Evolutionary conservation across 1,139 yeast species (phyloP).

Genomic region (Nakaseomyces sp.): DNA sequence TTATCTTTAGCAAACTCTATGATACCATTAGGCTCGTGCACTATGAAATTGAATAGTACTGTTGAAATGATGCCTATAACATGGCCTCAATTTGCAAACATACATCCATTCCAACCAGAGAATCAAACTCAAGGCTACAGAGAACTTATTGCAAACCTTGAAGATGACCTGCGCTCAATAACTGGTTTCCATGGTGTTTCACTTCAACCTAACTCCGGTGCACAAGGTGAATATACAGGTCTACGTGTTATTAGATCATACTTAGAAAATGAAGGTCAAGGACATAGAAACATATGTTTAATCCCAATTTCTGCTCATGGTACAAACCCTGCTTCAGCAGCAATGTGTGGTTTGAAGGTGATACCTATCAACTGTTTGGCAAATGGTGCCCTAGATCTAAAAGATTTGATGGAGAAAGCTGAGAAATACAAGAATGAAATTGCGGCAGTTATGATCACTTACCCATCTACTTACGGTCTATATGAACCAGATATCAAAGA

Average conservation of each 20-base stretch:
- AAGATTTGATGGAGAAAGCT: slow-evolving; percentile 68
- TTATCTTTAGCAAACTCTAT: slow-evolving; percentile 88
- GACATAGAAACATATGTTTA: slow-evolving; percentile 69
- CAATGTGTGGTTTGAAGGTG: slow-evolving; percentile 93
- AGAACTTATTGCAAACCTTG: slow-evolving; percentile 66
- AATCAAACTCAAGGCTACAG: slow-evolving; percentile 82
- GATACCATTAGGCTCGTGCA: slow-evolving; percentile 97
- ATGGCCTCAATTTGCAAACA: slow-evolving; percentile 81
- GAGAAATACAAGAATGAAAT: slow-evolving; percentile 56
- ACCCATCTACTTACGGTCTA: slow-evolving; percentile 94
- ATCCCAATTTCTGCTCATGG: slow-evolving; percentile 98
- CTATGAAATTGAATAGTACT: slow-evolving; percentile 94
- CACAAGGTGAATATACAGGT: slow-evolving; percentile 97
- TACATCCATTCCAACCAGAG: slow-evolving; percentile 89
- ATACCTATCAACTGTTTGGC: slow-evolving; percentile 80
- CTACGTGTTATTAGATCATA: slow-evolving; percentile 77
- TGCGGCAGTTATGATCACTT: slow-evolving; percentile 92
- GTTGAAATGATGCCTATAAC: slow-evolving; percentile 91
- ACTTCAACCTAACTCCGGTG: slow-evolving; percentile 95
- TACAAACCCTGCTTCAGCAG: slow-evolving; percentile 96
- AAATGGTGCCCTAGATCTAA: slow-evolving; percentile 79
- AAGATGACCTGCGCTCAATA: slow-evolving; percentile 77
- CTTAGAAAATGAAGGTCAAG: slow-evolving; percentile 63
- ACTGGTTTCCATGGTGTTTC: slow-evolving; percentile 95
- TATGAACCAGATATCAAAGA: slow-evolving; percentile 85